Evolutionary conservation across 2,329 filamentous ascomycete genomes (phyloP).

Genomic region (Byssoonygena ceratinophila): DNA sequence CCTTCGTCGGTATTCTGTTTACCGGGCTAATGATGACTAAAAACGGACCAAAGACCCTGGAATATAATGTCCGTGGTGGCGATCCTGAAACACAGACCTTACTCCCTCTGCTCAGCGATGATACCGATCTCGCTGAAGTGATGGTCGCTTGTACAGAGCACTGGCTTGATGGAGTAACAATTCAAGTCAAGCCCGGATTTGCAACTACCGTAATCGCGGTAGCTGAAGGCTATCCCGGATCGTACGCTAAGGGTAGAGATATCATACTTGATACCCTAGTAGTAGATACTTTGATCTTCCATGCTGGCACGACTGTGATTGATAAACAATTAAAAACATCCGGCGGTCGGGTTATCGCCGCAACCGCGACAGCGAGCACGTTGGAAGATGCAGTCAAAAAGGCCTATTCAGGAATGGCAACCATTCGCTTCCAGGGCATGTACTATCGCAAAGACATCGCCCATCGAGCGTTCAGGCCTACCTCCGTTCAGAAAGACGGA

Average conservation of each 20-base stretch:
- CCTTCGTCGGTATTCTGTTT: slow-evolving; percentile 38
- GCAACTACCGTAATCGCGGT: slow-evolving; percentile 91
- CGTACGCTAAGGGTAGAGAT: slow-evolving; percentile 67
- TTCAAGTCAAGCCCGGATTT: slow-evolving; percentile 59
- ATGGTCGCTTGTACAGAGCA: slow-evolving; percentile 76
- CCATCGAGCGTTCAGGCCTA: slow-evolving; percentile 47
- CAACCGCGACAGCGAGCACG: slow-evolving; percentile 66
- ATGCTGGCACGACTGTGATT: slow-evolving; percentile 69
- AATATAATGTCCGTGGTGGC: slow-evolving; percentile 89
- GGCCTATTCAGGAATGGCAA: slow-evolving; percentile 73
- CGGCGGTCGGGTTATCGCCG: slow-evolving; percentile 85
- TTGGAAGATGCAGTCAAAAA: slow-evolving; percentile 73
- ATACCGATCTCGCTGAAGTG: slow-evolving; percentile 76
- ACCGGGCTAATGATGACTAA: slow-evolving; percentile 82
- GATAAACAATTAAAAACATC: slow-evolving; percentile 59
- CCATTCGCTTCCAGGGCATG: slow-evolving; percentile 77
- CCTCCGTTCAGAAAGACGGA: slow-evolving; percentile 21
- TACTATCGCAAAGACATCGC: slow-evolving; percentile 92
- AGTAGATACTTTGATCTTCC: slow-evolving; percentile 65
- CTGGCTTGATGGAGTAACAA: slow-evolving; percentile 57
- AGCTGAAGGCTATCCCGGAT: slow-evolving; percentile 78
- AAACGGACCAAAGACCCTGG: slow-evolving; percentile 67
- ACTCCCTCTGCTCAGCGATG: slow-evolving; percentile 61
- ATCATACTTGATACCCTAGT: slow-evolving; percentile 47
- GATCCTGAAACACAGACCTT: slow-evolving; percentile 87